Evolutionary conservation across 768 basidiomycete species (phyloP).

Genomic region (Leccinum barrowsii): DNA sequence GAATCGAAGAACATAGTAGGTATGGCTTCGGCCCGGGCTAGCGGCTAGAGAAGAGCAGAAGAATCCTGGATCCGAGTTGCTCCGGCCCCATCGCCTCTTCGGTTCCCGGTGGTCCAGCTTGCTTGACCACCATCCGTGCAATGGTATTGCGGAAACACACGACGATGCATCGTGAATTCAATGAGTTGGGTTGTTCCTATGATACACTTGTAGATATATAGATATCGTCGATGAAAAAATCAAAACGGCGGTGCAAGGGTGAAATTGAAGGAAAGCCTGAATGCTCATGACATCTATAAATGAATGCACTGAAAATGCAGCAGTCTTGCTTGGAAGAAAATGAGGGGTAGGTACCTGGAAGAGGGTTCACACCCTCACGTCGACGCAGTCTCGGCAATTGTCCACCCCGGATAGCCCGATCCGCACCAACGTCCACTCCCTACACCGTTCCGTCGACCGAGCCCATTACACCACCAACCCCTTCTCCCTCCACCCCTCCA

Average conservation of each 20-base stretch:
- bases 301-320: not conserved
- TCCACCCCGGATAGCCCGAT: not conserved
- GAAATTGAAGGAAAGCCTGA: not conserved
- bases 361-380: not conserved
- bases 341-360: not conserved
- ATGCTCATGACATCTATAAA: not conserved
- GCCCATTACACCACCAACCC: conserved; percentile 34
- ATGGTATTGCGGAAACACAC: not conserved
- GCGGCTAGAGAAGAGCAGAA: no score
- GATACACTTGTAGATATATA: not conserved
- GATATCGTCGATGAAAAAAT: not conserved
- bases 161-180: not conserved
- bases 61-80: no score
- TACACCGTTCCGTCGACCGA: not conserved
- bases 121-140: no score
- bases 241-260: not conserved
- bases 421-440: not conserved
- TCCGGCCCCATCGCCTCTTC: no score
- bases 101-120: no score
- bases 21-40: no score
- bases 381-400: not conserved
- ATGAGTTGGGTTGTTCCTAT: not conserved
- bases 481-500: conserved; percentile 65
- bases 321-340: not conserved
- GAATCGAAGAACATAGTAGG: no score